phyloP scores from a whole-genome alignment of 1,139 yeast genomes.

The Sugiyamaella sp. region DNA sequence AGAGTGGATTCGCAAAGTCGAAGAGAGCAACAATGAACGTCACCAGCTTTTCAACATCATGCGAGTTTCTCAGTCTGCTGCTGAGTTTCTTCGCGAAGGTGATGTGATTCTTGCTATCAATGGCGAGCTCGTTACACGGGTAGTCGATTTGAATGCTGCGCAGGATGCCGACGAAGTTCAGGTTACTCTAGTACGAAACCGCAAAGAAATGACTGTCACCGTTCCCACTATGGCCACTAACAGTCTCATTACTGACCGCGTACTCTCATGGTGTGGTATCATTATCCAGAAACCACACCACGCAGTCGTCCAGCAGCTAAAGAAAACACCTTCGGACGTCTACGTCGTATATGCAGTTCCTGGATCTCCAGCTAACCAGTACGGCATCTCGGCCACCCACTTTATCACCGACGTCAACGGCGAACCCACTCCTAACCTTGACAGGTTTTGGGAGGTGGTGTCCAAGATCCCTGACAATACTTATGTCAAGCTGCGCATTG shows the following conservation, averaged over 20 bases:
- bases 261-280: constrained; percentile 83
- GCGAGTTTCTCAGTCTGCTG: constrained; percentile 64
- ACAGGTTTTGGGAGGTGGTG: constrained; percentile 64
- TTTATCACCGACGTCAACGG: constrained; percentile 91
- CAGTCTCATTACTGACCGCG: constrained; percentile 62
- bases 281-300: constrained; percentile 68
- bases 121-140: constrained; percentile 62
- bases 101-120: constrained; percentile 77
- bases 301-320: constrained; percentile 75
- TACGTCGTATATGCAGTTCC: constrained; percentile 71
- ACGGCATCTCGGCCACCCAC: constrained; percentile 76
- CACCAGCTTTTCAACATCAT: constrained; percentile 73
- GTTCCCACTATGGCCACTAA: constrained; percentile 67
- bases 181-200: constrained; percentile 68
- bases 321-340: constrained; percentile 76
- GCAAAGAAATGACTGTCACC: constrained; percentile 54
- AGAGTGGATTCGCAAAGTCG: constrained; percentile 74
- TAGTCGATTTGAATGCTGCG: constrained; percentile 66
- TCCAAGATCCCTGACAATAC: constrained; percentile 73
- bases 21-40: constrained; percentile 57
- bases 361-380: constrained; percentile 87
- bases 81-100: constrained; percentile 51
- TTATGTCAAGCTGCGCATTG: constrained; percentile 77
- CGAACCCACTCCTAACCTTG: constrained; percentile 66
- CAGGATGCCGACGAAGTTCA: constrained; percentile 48